phyloP scores from a whole-genome alignment of 495 filamentous ascomycete genomes.

The Penicillium odoratum region DNA sequence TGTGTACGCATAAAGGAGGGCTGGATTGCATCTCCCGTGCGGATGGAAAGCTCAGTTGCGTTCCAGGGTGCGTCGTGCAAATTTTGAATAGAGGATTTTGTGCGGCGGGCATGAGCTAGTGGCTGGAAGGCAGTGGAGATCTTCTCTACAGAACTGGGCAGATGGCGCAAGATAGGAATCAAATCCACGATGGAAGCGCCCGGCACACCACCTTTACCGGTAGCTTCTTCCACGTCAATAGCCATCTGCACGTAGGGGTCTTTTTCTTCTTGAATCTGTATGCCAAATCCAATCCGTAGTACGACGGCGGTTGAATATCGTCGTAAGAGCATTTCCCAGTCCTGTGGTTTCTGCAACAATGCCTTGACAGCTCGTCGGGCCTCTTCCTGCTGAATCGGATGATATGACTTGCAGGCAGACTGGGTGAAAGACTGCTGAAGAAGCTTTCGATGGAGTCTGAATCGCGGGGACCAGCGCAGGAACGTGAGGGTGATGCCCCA shows the following conservation, averaged over 20 bases:
- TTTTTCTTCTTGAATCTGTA: slow-evolving; percentile 37
- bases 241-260: slow-evolving; percentile 48
- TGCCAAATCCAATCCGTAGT: slow-evolving; percentile 47
- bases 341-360: slow-evolving; percentile 5
- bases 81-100: slow-evolving; percentile 14
- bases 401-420: slow-evolving; percentile 19
- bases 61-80: slow-evolving; percentile 40
- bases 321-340: slow-evolving; percentile 19
- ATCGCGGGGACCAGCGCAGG: slow-evolving; percentile 45
- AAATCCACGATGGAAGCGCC: slow-evolving; percentile 45
- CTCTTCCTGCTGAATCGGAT: slow-evolving; percentile 16
- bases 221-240: slow-evolving; percentile 41
- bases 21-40: slow-evolving; percentile 34
- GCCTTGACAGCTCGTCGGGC: slow-evolving; percentile 17
- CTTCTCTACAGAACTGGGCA: slow-evolving; percentile 19
- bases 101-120: slow-evolving; percentile 17
- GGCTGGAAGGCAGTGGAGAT: slow-evolving; percentile 27
- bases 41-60: slow-evolving; percentile 39
- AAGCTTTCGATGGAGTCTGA: slow-evolving; percentile 44
- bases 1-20: slow-evolving; percentile 32
- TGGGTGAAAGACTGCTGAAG: slow-evolving; percentile 35
- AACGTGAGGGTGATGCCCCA: slow-evolving; percentile 40
- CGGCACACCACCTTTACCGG: slow-evolving; percentile 43
- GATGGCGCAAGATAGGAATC: slow-evolving; percentile 32
- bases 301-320: slow-evolving; percentile 28